These are phyloP conservation scores for Chiua virens DNA, from an alignment of 768 basidiomycete species.

Conservation along the genomic window DNA sequence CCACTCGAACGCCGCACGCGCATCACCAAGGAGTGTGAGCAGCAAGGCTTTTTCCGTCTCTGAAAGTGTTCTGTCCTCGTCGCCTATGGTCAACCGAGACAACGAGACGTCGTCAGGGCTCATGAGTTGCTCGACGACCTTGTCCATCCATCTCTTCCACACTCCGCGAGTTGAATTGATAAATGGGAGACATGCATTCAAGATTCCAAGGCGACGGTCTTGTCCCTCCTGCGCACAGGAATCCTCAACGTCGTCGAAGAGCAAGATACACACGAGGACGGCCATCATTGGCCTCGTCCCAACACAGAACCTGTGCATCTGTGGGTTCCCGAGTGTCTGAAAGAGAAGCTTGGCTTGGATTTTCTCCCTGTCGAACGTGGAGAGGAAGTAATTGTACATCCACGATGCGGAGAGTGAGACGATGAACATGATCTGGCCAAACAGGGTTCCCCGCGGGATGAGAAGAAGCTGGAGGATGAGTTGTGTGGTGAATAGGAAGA, in stretches of 20 bases:
- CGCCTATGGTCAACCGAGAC: slow-evolving; percentile 5
- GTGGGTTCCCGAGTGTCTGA: slow-evolving; percentile 8
- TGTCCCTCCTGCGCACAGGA: slow-evolving; percentile 14
- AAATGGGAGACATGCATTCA: slow-evolving; percentile 15
- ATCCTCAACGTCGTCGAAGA: slow-evolving; percentile 11
- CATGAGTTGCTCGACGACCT: slow-evolving; percentile 21
- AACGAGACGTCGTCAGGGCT: neutral
- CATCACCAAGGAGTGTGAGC: slow-evolving; percentile 22
- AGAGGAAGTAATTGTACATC: slow-evolving; percentile 31
- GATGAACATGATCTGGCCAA: slow-evolving; percentile 35
- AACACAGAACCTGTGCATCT: slow-evolving; percentile 10
- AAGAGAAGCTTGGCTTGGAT: slow-evolving; percentile 24
- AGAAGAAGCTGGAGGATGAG: slow-evolving; percentile 34
- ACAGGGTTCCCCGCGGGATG: slow-evolving; percentile 31
- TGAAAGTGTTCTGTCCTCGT: neutral
- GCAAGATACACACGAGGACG: slow-evolving; percentile 18
- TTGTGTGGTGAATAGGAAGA: slow-evolving; percentile 28
- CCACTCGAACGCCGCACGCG: slow-evolving; percentile 20
- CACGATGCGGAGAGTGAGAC: slow-evolving; percentile 29
- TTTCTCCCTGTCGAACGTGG: slow-evolving; percentile 31
- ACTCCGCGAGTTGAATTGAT: slow-evolving; percentile 15
- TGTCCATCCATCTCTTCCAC: slow-evolving; percentile 23
- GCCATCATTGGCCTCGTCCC: slow-evolving; percentile 21
- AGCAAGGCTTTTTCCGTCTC: slow-evolving; percentile 11
- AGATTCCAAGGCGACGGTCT: slow-evolving; percentile 14